Evolutionary conservation across 2,329 filamentous ascomycete species (phyloP).

Genomic region (Hymenoscyphus fraxineus): DNA sequence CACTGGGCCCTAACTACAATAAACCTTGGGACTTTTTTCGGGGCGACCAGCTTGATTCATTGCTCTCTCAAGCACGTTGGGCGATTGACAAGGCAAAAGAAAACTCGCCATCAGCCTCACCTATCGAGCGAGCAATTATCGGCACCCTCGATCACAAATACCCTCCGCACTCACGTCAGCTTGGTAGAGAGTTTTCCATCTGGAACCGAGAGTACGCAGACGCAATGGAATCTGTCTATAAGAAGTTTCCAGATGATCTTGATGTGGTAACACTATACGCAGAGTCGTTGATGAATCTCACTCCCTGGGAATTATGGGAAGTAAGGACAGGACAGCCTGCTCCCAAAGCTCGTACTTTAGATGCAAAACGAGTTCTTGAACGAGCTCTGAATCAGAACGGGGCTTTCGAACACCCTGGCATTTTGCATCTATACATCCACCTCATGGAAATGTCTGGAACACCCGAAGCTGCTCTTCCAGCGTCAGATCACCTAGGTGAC

Average conservation of each 20-base stretch:
- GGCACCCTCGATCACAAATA: conserved; percentile 60
- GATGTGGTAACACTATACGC: conserved; percentile 63
- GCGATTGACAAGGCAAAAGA: conserved; percentile 45
- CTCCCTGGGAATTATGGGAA: conserved; percentile 63
- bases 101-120: conserved; percentile 37
- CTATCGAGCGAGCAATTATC: conserved; percentile 60
- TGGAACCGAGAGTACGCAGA: conserved; percentile 60
- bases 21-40: conserved; percentile 75
- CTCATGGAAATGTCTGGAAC: conserved; percentile 71
- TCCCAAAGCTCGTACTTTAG: conserved; percentile 51
- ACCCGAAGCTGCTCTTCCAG: conserved; percentile 59
- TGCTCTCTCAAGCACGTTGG: conserved; percentile 45
- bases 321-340: conserved; percentile 54
- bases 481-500: conserved; percentile 58
- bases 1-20: conserved; percentile 72
- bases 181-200: conserved; percentile 45
- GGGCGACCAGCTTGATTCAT: conserved; percentile 50
- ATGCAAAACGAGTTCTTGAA: conserved; percentile 57
- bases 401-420: conserved; percentile 58
- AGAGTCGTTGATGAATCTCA: conserved; percentile 63
- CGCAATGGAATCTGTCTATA: conserved; percentile 56
- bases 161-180: conserved; percentile 43
- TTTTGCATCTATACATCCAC: conserved; percentile 74
- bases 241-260: conserved; percentile 49
- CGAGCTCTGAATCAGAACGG: conserved; percentile 48